Evolutionary conservation across 2,329 filamentous ascomycete genomes (phyloP), one percentile per base, ranked within the genome.

Genomic region (Monilinia polystroma): DNA sequence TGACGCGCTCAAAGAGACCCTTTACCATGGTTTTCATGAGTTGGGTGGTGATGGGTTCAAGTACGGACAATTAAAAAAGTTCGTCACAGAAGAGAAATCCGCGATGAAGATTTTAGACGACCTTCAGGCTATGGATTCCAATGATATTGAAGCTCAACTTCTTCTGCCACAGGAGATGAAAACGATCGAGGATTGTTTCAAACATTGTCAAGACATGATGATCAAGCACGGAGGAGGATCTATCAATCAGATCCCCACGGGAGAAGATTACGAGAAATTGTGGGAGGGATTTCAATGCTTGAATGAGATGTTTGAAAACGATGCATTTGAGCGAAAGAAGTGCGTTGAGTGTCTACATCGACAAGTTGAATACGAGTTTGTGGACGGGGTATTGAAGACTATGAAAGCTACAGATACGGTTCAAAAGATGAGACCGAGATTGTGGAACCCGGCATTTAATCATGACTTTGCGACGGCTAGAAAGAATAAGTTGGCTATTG

Each of bases 401-500:
- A 56, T 56, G 54, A 38, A 16, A 8, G 38, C 8, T 35, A 35
- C 32, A 1, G 35, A 41, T 35, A 35, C 32, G 5, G 6, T 35
- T 6, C 32, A 14, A 14, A 8, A 23, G 12, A 26, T 56, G n/a
- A 56, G 4, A 14, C 35, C 54, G 5, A 56, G 54, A 2, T 23
- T 56, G 8, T 56, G 54, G 54, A 35, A 56, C 41, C 54, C 54
- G 35, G 41, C 38, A 41, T 41, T 56, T 56, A 20, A 56, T 38
- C 2, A 6, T 23, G 16, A 8, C 5, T 41, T 56, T 12, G 10
- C 10, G 35, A 7, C 5, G 11, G 54, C 54, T 12, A 41, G 32
- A 4, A 14, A 56, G n/a, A 56, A 16, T 1, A 35, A 41, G n/a
- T 41, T 38, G 3, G 45, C 45, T 4, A 47, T 20, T 7, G 35